phyloP scores from a whole-genome alignment of 768 basidiomycete species.

The Gymnopilus dilepis region DNA sequence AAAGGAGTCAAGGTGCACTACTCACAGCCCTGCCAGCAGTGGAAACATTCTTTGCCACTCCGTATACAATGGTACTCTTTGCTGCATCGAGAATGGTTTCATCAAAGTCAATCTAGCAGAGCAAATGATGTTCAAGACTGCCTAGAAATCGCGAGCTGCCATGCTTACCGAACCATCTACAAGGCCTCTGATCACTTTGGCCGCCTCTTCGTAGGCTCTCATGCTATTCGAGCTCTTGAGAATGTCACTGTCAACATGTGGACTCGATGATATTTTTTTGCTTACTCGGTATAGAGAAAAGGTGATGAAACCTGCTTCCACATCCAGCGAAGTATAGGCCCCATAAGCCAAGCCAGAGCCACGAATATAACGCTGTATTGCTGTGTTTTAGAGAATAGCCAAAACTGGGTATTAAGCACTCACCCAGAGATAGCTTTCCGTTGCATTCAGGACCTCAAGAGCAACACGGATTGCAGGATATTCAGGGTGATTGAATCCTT shows the following conservation, averaged over 20 bases:
- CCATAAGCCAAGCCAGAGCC: slow-evolving; percentile 96
- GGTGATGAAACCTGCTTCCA: slow-evolving; percentile 76
- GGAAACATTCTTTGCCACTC: slow-evolving; percentile 79
- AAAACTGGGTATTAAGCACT: neutral
- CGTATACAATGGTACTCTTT: slow-evolving; percentile 89
- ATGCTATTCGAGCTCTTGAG: slow-evolving; percentile 78
- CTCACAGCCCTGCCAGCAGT: slow-evolving; percentile 88
- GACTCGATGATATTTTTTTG: slow-evolving; percentile 4
- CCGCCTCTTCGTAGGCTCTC: slow-evolving; percentile 81
- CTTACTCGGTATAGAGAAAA: slow-evolving; percentile 83
- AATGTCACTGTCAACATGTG: neutral
- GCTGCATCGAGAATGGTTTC: slow-evolving; percentile 86
- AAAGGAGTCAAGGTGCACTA: slow-evolving; percentile 8
- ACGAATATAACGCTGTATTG: slow-evolving; percentile 83
- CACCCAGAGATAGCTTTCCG: slow-evolving; percentile 96
- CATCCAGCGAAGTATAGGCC: slow-evolving; percentile 74
- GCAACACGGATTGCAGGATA: slow-evolving; percentile 88
- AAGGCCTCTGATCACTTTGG: slow-evolving; percentile 76
- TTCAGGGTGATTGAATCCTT: slow-evolving; percentile 82
- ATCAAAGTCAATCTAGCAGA: slow-evolving; percentile 73
- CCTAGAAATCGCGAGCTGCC: neutral
- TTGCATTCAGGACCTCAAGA: slow-evolving; percentile 85
- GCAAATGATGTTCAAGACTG: neutral
- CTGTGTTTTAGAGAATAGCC: neutral
- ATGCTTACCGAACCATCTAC: slow-evolving; percentile 75